These are phyloP conservation scores for Lasiodiplodia sp. DNA, from an alignment of 2,329 filamentous ascomycete species.

Conservation along the genomic window DNA sequence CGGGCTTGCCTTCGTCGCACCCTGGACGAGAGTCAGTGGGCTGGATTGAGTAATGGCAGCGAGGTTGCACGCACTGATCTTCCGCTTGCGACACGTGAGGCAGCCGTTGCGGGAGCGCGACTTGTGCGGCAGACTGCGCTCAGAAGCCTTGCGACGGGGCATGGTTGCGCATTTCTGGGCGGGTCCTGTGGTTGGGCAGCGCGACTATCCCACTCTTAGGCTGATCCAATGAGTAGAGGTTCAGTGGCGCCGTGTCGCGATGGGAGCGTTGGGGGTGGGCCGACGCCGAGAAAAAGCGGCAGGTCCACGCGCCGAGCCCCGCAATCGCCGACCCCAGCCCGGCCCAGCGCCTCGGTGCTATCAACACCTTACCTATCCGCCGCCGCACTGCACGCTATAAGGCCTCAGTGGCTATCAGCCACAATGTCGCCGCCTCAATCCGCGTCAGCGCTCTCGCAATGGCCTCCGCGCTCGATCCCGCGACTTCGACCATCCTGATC, in stretches of 20 bases:
- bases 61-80: slow-evolving; percentile 37
- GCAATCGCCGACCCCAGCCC: neutral
- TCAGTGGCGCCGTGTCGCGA: neutral
- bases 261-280: slow-evolving; percentile 10
- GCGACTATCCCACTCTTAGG: neutral
- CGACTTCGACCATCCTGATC: slow-evolving; percentile 46
- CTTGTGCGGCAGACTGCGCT: slow-evolving; percentile 31
- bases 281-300: slow-evolving; percentile 16
- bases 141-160: slow-evolving; percentile 34
- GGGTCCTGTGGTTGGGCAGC: neutral
- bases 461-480: slow-evolving; percentile 10
- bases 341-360: neutral
- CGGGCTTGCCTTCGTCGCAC: slow-evolving; percentile 50
- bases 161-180: slow-evolving; percentile 18
- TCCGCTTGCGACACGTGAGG: slow-evolving; percentile 50
- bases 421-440: slow-evolving; percentile 6
- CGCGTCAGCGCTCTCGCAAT: neutral
- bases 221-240: neutral
- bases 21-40: slow-evolving; percentile 32
- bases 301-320: slow-evolving; percentile 26
- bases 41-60: neutral
- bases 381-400: neutral
- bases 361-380: neutral
- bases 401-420: too few relatives aligned
- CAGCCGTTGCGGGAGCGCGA: slow-evolving; percentile 50